phyloP scores from a whole-genome alignment of 202 grass and related monocot genomes.

The Bolboschoenoplectus hybrid region DNA sequence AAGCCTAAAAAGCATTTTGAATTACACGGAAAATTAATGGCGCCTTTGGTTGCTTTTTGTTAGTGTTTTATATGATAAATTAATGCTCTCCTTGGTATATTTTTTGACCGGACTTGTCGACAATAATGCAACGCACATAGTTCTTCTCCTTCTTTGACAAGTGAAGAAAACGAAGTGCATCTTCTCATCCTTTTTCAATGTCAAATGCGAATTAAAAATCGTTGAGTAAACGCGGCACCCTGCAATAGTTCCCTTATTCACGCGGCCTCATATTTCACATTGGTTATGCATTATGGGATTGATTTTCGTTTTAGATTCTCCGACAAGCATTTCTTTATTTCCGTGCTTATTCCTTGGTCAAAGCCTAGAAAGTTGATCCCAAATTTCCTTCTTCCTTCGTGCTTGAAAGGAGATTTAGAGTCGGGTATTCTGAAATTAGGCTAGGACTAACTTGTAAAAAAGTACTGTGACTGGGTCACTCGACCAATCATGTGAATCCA shows the following conservation, averaged over 20 bases:
- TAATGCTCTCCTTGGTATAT: too few species aligned
- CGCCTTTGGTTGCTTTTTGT: too few species aligned
- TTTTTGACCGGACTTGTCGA: too few species aligned
- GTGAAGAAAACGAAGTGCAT: background rate
- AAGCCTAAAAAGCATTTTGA: too few species aligned
- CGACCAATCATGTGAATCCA: slow-evolving; percentile 35
- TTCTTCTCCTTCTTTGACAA: background rate
- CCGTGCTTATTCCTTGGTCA: slow-evolving; percentile 21
- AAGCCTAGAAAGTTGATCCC: background rate
- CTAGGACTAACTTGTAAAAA: background rate
- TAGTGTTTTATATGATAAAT: too few species aligned
- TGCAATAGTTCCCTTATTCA: background rate
- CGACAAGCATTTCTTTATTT: background rate
- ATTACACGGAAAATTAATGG: too few species aligned
- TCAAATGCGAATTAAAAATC: background rate
- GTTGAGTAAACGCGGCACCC: background rate
- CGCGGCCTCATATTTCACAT: background rate
- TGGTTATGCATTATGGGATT: background rate
- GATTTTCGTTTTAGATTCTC: slow-evolving; percentile 23
- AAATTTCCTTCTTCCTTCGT: slow-evolving; percentile 27
- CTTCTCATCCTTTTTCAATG: background rate
- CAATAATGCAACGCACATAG: too few species aligned
- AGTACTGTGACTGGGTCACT: background rate
- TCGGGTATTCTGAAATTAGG: background rate
- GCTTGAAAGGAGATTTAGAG: background rate